Conservation (phyloP, 2,329 filamentous ascomycete species). For the Penicillium psychrosexuale region DNA sequence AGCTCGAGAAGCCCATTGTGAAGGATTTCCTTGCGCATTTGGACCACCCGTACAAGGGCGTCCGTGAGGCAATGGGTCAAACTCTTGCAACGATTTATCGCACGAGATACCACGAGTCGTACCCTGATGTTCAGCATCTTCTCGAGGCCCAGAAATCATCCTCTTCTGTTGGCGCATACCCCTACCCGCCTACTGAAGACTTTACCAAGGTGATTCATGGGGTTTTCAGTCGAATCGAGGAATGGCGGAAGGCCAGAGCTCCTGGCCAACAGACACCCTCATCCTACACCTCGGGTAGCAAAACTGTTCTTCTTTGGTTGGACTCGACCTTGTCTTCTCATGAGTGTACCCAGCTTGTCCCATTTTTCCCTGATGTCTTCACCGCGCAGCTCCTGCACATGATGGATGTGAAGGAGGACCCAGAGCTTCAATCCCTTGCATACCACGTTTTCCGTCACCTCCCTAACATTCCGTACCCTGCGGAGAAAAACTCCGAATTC, state of each 20-base stretch:
- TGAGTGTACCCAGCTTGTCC: slow-evolving; percentile 85
- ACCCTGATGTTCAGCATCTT: slow-evolving; percentile 71
- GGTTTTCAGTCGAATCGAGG: slow-evolving; percentile 75
- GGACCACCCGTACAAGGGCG: slow-evolving; percentile 96
- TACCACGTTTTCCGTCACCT: slow-evolving; percentile 97
- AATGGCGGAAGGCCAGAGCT: slow-evolving; percentile 78
- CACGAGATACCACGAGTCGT: slow-evolving; percentile 91
- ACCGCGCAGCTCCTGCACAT: slow-evolving; percentile 94
- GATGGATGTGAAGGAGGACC: slow-evolving; percentile 99
- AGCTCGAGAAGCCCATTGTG: slow-evolving; percentile 79
- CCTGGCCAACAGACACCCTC: slow-evolving; percentile 91
- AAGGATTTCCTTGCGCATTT: slow-evolving; percentile 87
- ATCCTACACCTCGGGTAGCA: slow-evolving; percentile 90
- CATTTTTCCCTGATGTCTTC: slow-evolving; percentile 85
- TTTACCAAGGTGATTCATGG: slow-evolving; percentile 69
- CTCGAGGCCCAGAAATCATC: slow-evolving; percentile 73
- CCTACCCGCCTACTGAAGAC: slow-evolving; percentile 74
- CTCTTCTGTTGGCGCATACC: slow-evolving; percentile 78
- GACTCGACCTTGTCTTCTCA: slow-evolving; percentile 87
- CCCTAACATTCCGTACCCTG: slow-evolving; percentile 88
- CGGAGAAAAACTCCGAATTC: slow-evolving; percentile 79
- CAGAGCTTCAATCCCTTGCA: slow-evolving; percentile 86
- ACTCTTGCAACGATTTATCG: slow-evolving; percentile 86
- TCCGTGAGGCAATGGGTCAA: slow-evolving; percentile 89
- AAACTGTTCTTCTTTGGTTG: slow-evolving; percentile 93